Base-by-base conservation (phyloP, 257 asterid species). In the Solanum neorickii region DNA sequence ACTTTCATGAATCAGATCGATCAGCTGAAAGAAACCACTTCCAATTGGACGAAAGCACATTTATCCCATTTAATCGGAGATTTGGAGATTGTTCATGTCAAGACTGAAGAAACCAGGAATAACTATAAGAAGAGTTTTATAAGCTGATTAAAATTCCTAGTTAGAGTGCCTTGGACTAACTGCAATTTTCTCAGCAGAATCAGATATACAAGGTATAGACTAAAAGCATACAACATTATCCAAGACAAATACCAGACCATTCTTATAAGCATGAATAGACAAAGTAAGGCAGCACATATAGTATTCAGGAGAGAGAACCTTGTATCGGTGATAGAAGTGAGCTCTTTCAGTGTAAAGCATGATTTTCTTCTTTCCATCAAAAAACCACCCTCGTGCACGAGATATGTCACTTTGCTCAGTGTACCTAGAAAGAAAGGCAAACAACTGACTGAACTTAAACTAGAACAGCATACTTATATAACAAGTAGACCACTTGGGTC, bases 251-350 rank as follows among this genome's bases (percentile, higher is more conserved):
- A 41, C 84, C 25, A 44, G 25, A 49, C 31, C 29, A 47, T 49
- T 29, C 69, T 47, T 29, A 21, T 2, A 49, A 49, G 68, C 29
- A 82, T 20, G 69, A 2, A 80, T 16, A 27, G 44, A 49, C 42
- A 47, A 47, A 49, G 42, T 20, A 80, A 80, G 68, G 42, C 27
- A 80, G 44, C 85, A 29, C 9, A 12, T 29, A 47, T 47, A 80
- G 27, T 10, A 49, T 47, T 73, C 41, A 85, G 88, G 83, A 31
- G 87, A 21, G 80, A 87, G 88, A 75, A 97, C 98, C 99, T 97
- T 97, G 93, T 97, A 97, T 94, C 99, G 90, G 92, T 93, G 96
- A 91, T 94, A 97, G 94, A 95, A 97, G 90, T 97, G 99, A 91
- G 98, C 96, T 92, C 99, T 94, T 92, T 97, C 99, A 4, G 98